A percentile compares a stretch with the other conserved stretches of the same genome.
These are phyloP conservation scores for Paecilomyces sp. DNA, from an alignment of 2,329 filamentous ascomycete genomes.

Conservation along the genomic window DNA sequence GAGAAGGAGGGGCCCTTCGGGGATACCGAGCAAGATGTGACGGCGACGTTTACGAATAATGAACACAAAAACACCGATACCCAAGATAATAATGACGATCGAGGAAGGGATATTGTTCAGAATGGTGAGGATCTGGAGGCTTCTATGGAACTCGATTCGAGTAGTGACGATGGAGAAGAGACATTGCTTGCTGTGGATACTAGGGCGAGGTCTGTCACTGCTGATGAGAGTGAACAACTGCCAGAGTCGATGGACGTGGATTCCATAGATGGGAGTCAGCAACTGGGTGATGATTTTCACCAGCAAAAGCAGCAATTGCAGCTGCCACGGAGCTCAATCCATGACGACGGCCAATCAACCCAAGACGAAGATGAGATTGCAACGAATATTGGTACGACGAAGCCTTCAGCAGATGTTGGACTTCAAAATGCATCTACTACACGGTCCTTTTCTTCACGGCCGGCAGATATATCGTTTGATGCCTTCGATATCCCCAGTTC, in stretches of 20 bases:
- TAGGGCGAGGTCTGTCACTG: not conserved
- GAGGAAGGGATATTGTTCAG: not conserved
- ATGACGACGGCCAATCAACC: not conserved
- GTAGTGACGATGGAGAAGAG: not conserved
- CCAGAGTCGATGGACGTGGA: not conserved
- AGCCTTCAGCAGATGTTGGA: not conserved
- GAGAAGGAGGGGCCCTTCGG: not conserved
- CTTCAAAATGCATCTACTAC: not conserved
- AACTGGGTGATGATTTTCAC: not conserved
- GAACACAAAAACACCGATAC: not conserved
- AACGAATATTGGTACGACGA: not conserved
- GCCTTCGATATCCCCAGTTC: constrained; percentile 11
- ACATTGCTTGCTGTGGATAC: not conserved
- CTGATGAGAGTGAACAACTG: not conserved
- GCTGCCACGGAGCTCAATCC: not conserved
- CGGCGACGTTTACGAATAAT: not conserved
- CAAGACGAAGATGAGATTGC: constrained; percentile 2
- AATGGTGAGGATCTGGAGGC: not conserved
- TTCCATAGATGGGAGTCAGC: not conserved
- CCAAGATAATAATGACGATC: constrained; percentile 2
- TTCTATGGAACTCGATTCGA: constrained; percentile 5
- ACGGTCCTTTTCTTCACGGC: not conserved
- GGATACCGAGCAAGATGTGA: not conserved
- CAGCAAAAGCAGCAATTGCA: not conserved
- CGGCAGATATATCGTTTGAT: not conserved